Evolutionary conservation across 2,329 filamentous ascomycete species (phyloP), one percentile per base, ranked within the genome.

Genomic region (Penicillium carneum): DNA sequence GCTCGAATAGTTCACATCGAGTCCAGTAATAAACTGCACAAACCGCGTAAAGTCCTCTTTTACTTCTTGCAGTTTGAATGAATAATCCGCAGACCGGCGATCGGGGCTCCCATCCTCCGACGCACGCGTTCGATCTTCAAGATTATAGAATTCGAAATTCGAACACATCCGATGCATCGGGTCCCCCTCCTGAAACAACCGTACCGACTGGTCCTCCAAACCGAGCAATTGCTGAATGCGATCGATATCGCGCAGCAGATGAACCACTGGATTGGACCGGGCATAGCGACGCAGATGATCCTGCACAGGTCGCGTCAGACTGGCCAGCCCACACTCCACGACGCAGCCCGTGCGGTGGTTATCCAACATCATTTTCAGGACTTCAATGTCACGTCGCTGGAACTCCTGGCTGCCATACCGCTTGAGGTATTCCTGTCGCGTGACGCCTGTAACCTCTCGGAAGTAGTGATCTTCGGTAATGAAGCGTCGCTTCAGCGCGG

Each of bases 31-130:
- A 52, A 85, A 82, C 63, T 86, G 84, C 16, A 88, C 81, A 65
- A 87, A 88, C 10, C 79, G 81, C 1, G 83, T 84, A 63, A 88
- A 87, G 63, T 88, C 86, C 62, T 87, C 83, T 64, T 87, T 87
- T 43, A 81, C 84, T 60, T 83, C 78, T 67, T 81, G 82, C 16
- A 84, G 68, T 58, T 81, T 81, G 63, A 83, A 83, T 8, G 81
- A 82, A 55, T 81, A 79, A 36, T 76, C 79, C 10, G 78, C 79
- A 7, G 79, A 79, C 7, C 79, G 76, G 49, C 80, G 79, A 63
- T 84, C 81, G 4, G 74, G 75, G 34, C 73, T 77, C 14, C 74
- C 76, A 54, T 77, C 75, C 3, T 73, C 72, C 0, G 57, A 59
- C 54, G 64, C 29, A 57, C 54, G 56, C 56, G 76, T 78, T 57